Base-by-base conservation (phyloP, 805 yeast genomes). In the Saccharomycodes ludwigii region DNA sequence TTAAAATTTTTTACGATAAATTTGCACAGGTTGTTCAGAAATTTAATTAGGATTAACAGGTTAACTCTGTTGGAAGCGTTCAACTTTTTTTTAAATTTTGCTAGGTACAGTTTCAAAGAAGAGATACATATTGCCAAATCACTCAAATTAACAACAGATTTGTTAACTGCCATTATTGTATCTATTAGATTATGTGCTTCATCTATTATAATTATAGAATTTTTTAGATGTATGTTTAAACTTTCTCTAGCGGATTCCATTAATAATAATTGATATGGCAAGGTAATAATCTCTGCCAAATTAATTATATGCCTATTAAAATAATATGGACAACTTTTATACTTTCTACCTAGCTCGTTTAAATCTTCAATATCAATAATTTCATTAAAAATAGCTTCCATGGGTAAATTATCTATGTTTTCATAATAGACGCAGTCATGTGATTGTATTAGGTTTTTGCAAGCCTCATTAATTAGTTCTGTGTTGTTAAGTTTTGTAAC, bases 181-280 rank as follows among this genome's bases (percentile, higher is more conserved):
- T 85, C 95, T 18, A 84, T 48, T 26, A 86, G 56, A 48, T 86
- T 86, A 48, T 86, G 97, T 0, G 96, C 96, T 49, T 86, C 97
- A 51, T 86, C 97, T 18, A 86, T 75, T 4, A 88, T 68, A 1
- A 88, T 72, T 2, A 86, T 66, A 1, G 86, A 65, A 34, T 72
- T 68, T 32, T 66, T 65, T 7, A 86, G 45, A 24, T 74, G 64
- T 5, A 86, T 47, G 1, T 71, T 69, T 26, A 85, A 47, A 0
- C 73, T 59, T 4, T 64, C 63, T 42, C 95, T 61, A 0, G 91
- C 59, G 9, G 64, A 64, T 38, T 76, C 80, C 1, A 83, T 56
- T 7, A 64, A 40, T 10, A 86, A 51, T 39, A 82, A 60, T 43
- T 85, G 95, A 44, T 86, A 86, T 0, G 97, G 96, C 26, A 88